Percentiles rank a stretch among this genome's conserved stretches.
phyloP scores from a whole-genome alignment of 169 alveolate genomes.

The Sarcocystis neurona region DNA sequence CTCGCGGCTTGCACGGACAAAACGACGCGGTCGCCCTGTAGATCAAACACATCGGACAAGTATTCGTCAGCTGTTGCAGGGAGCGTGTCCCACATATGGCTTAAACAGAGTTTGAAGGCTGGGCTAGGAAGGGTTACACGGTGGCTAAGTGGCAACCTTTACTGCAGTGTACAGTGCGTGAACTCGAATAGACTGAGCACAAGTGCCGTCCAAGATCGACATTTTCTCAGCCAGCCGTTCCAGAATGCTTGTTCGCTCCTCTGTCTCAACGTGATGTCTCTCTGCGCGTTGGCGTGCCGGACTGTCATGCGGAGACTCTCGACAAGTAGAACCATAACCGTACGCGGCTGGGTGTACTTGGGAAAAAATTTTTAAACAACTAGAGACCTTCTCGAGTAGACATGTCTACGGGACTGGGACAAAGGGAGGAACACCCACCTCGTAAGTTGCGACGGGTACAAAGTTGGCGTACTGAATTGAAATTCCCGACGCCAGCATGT shows the following conservation, averaged over 20 bases:
- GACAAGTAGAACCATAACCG: not conserved
- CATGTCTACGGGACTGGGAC: not conserved
- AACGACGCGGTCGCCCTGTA: constrained; percentile 65
- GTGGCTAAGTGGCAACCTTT: too few species aligned
- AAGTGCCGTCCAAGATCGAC: too few species aligned
- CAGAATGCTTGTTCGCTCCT: not conserved
- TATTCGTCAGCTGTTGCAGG: too few species aligned
- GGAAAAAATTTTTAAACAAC: not conserved
- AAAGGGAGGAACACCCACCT: constrained; percentile 18
- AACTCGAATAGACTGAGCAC: too few species aligned
- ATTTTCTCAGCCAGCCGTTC: too few species aligned
- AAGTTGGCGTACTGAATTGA: constrained; percentile 50
- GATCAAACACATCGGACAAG: not conserved
- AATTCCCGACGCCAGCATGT: constrained; percentile 50
- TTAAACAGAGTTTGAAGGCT: too few species aligned
- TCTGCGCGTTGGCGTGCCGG: not conserved
- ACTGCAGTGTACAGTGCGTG: too few species aligned
- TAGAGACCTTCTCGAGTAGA: not conserved
- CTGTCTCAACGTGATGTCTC: not conserved
- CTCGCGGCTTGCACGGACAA: constrained; percentile 64
- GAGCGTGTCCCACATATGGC: too few species aligned
- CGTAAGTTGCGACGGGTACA: constrained; percentile 62
- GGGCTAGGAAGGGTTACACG: too few species aligned
- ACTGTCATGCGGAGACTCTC: not conserved
- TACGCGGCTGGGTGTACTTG: not conserved